These are phyloP conservation scores for Geotrichum histeridarum DNA, from an alignment of 1,139 yeast species.

Conservation along the genomic window DNA sequence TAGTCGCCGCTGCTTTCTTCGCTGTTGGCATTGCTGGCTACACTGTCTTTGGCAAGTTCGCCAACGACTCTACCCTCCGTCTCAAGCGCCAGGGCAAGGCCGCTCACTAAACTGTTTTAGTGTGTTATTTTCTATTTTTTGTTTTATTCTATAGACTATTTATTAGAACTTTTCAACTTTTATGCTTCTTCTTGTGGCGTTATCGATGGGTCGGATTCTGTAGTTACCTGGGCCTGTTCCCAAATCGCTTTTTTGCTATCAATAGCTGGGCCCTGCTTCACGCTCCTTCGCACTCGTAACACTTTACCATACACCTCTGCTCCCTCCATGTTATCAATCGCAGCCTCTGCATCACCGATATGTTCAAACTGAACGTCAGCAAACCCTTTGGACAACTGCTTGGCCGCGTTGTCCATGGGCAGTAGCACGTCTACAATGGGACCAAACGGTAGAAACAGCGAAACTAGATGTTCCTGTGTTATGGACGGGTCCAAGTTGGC, in stretches of 20 bases:
- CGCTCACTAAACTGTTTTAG: conserved; percentile 10
- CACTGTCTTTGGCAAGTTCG: conserved; percentile 28
- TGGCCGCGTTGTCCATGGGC: conserved; percentile 13
- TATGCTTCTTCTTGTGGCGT: no score
- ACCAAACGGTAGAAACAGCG: conserved; percentile 38
- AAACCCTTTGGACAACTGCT: conserved; percentile 20
- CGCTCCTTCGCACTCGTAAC: conserved; percentile 26
- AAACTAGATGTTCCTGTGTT: conserved; percentile 25
- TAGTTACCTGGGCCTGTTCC: conserved; percentile 3
- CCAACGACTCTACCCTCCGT: conserved; percentile 29
- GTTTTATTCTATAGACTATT: neutral
- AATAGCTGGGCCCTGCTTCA: conserved; percentile 1
- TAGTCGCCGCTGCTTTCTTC: conserved; percentile 23
- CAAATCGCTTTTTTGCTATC: conserved; percentile 1
- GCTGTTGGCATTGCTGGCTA: conserved; percentile 33
- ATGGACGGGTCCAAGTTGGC: conserved; percentile 24
- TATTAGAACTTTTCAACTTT: neutral
- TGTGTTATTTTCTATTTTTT: neutral
- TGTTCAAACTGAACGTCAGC: conserved; percentile 34
- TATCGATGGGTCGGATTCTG: neutral
- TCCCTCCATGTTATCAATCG: conserved; percentile 38
- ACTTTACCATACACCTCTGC: conserved; percentile 31
- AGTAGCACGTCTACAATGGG: conserved; percentile 33
- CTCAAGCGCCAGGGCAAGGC: conserved; percentile 29
- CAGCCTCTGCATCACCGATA: conserved; percentile 36